These are phyloP conservation scores for Rosa chinensis DNA, from an alignment of 306 rosid species.

Conservation along the genomic window DNA sequence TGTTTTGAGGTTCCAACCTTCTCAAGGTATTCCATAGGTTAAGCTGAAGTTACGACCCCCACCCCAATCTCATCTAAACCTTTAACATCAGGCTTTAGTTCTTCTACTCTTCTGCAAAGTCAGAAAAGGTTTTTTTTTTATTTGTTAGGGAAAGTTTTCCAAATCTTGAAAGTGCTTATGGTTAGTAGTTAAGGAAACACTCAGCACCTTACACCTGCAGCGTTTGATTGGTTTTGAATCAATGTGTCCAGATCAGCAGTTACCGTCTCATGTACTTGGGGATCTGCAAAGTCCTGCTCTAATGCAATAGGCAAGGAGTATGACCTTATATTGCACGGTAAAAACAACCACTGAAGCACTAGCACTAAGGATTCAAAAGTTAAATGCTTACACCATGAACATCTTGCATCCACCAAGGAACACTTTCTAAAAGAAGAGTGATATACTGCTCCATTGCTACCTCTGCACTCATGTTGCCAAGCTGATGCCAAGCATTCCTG, in stretches of 20 bases:
- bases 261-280: constrained; percentile 22
- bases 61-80: not conserved
- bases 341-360: constrained; percentile 7
- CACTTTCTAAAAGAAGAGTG: constrained; percentile 50
- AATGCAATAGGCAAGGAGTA: constrained; percentile 1
- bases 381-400: constrained; percentile 37
- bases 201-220: constrained; percentile 22
- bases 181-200: not conserved
- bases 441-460: constrained; percentile 68
- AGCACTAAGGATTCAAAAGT: constrained; percentile 8
- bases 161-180: not conserved
- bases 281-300: constrained; percentile 22
- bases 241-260: constrained; percentile 23
- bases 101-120: constrained; percentile 28
- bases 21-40: no score
- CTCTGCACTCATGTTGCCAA: constrained; percentile 68
- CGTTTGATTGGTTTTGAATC: constrained; percentile 16
- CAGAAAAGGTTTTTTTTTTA: not conserved
- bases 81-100: constrained; percentile 22
- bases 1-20: no score
- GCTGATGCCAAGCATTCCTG: constrained; percentile 74
- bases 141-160: not conserved
- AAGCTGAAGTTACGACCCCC: not conserved
- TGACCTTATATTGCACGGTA: not conserved
- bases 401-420: constrained; percentile 53